A percentile compares a stretch with the other conserved stretches of the same genome.
These are phyloP conservation scores for Solanum hybrid DNA, from an alignment of 305 asterid genomes.

Conservation along the genomic window DNA sequence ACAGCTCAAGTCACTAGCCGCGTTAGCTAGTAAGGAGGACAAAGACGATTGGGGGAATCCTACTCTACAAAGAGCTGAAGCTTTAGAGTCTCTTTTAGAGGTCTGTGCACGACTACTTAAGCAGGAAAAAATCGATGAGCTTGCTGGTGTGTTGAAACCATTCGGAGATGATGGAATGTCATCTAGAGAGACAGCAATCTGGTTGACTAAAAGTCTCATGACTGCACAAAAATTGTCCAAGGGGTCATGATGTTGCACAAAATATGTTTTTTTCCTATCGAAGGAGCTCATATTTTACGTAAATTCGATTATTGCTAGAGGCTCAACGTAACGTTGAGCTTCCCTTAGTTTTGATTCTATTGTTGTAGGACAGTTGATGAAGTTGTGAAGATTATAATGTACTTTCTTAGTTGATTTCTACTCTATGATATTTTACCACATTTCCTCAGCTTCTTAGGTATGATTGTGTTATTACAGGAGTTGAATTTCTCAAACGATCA, in stretches of 20 bases:
- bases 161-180: slow-evolving; percentile 88
- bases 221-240: slow-evolving; percentile 57
- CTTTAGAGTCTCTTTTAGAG: slow-evolving; percentile 89
- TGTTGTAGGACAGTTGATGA: background rate
- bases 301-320: background rate
- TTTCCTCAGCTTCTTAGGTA: background rate
- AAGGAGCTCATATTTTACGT: background rate
- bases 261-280: background rate
- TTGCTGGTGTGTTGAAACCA: slow-evolving; percentile 75
- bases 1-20: slow-evolving; percentile 16
- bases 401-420: background rate
- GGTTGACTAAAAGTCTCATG: slow-evolving; percentile 80
- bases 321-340: background rate
- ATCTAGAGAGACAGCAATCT: slow-evolving; percentile 90
- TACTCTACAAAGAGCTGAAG: slow-evolving; percentile 67
- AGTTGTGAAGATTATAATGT: background rate
- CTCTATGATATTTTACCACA: background rate
- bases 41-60: slow-evolving; percentile 36
- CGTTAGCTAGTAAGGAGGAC: slow-evolving; percentile 16
- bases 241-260: slow-evolving; percentile 24
- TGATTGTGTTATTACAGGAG: background rate
- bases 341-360: background rate
- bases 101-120: slow-evolving; percentile 80
- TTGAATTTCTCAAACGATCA: background rate
- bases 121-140: slow-evolving; percentile 85